Conservation (phyloP, 192 early-diverging fungal species). For the Coemansia sp. region DNA sequence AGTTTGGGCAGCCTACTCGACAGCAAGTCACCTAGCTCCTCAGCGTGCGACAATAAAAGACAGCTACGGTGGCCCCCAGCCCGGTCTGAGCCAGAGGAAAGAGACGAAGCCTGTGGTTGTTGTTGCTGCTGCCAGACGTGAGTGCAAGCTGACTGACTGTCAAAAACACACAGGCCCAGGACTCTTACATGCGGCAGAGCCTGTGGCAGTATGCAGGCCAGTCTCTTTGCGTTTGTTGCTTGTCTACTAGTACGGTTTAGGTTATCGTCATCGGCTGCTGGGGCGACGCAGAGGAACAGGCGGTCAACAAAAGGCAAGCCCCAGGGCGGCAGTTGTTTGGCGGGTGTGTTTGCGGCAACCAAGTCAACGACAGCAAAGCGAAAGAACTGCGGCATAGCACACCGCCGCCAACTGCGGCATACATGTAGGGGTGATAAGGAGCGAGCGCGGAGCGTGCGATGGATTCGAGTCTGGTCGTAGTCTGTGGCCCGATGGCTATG, state of each 20-base stretch:
- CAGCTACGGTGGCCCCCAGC: background rate
- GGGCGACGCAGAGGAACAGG: slow-evolving; percentile 12
- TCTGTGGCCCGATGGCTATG: slow-evolving; percentile 17
- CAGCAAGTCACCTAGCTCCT: background rate
- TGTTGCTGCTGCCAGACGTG: slow-evolving; percentile 3
- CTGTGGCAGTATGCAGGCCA: background rate
- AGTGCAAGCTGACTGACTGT: background rate
- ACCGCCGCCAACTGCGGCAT: slow-evolving; percentile 27
- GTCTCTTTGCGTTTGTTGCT: background rate
- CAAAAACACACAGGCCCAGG: slow-evolving; percentile 23
- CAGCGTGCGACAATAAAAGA: background rate
- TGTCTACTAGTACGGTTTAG: background rate
- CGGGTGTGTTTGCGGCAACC: background rate
- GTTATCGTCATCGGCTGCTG: background rate
- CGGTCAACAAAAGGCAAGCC: slow-evolving; percentile 1
- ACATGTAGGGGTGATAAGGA: slow-evolving; percentile 28
- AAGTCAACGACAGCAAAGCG: slow-evolving; percentile 13
- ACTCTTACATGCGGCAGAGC: slow-evolving; percentile 5
- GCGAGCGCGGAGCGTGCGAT: slow-evolving; percentile 18
- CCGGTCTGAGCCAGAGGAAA: background rate
- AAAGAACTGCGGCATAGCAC: slow-evolving; percentile 20
- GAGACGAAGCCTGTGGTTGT: background rate
- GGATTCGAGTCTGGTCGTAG: slow-evolving; percentile 44
- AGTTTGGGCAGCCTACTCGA: background rate
- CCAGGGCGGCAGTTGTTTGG: background rate